Evolutionary conservation across 179 eudicot species (phyloP), one percentile per base, ranked within the genome.

Genomic region (Carnegiea gigantea): DNA sequence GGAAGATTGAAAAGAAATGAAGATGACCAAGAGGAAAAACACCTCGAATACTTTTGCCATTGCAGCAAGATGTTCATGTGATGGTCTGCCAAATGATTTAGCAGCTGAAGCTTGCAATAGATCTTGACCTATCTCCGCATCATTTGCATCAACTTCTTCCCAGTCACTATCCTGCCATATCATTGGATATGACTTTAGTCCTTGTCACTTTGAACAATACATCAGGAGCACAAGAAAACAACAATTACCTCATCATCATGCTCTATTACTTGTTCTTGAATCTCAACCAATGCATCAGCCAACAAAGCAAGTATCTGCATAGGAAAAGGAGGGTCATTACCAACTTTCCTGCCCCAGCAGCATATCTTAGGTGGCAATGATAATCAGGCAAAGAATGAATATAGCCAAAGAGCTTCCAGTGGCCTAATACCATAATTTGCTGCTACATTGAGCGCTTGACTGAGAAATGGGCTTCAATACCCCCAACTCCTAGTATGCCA

Each of bases 1-100:
- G 49, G 77, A 48, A 5, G 5, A 48, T 46, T 13, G 28, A 46
- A 24, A 75, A 78, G 21, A 81, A 43, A 77, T 59, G 38, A 53
- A 28, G 24, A 21, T 71, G n/a, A 65, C 14, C 62, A 65, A 43
- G 24, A 21, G 75, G n/a, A 70, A 18, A 68, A 65, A 43, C 23
- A 84, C 99, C 98, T 93, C 97, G 71, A 90, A 88, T 80, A 84
- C 89, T 84, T 93, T 92, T 73, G 97, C 95, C 95, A 95, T 86
- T 49, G 96, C 90, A 83, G 92, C 92, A 81, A 97, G 95, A 84
- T 93, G 93, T 18, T 88, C 92, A 74, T 88, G 83, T 46, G 91
- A 83, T 51, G 92, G 93, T 88, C 88, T 86, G 77, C 82, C 79
- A 79, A 82, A 84, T 74, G 93, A 82, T 81, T 87, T 71, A 71